Conservation (phyloP, 805 yeast genomes). For the Monosporozyma unispora region DNA sequence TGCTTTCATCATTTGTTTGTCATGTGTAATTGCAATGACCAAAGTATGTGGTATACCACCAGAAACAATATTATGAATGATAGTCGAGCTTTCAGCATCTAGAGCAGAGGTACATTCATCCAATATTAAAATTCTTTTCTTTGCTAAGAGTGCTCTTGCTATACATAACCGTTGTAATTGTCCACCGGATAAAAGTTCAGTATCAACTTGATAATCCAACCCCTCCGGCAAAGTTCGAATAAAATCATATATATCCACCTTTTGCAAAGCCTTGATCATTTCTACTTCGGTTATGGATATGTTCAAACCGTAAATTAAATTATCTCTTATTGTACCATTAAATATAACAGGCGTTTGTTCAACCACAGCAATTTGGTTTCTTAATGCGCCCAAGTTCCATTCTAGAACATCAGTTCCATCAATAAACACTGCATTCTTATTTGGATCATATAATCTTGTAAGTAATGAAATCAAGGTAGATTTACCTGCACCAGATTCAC, state of each 20-base stretch:
- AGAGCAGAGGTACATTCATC: conserved; percentile 91
- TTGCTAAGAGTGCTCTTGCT: conserved; percentile 67
- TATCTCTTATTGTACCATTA: conserved; percentile 64
- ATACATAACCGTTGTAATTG: conserved; percentile 80
- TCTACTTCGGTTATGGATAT: conserved; percentile 28
- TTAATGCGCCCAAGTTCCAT: conserved; percentile 39
- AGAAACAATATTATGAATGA: conserved; percentile 42
- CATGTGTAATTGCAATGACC: conserved; percentile 66
- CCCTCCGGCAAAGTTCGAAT: conserved; percentile 48
- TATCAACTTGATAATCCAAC: conserved; percentile 49
- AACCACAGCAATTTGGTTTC: conserved; percentile 56
- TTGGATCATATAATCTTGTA: conserved; percentile 39
- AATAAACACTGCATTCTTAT: conserved; percentile 34
- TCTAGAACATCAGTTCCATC: conserved; percentile 40
- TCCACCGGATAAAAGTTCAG: conserved; percentile 67
- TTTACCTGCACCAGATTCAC: conserved; percentile 89
- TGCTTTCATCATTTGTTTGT: conserved; percentile 50
- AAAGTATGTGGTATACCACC: conserved; percentile 35
- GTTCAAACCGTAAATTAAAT: conserved; percentile 52
- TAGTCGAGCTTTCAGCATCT: conserved; percentile 51
- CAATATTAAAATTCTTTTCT: conserved; percentile 54
- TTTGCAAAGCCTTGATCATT: conserved; percentile 33
- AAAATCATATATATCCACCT: conserved; percentile 47
- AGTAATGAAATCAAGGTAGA: conserved; percentile 61
- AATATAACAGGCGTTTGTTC: conserved; percentile 68